Evolutionary conservation across 1,139 yeast genomes (phyloP).

Genomic region (Scheffersomyces quercinus): DNA sequence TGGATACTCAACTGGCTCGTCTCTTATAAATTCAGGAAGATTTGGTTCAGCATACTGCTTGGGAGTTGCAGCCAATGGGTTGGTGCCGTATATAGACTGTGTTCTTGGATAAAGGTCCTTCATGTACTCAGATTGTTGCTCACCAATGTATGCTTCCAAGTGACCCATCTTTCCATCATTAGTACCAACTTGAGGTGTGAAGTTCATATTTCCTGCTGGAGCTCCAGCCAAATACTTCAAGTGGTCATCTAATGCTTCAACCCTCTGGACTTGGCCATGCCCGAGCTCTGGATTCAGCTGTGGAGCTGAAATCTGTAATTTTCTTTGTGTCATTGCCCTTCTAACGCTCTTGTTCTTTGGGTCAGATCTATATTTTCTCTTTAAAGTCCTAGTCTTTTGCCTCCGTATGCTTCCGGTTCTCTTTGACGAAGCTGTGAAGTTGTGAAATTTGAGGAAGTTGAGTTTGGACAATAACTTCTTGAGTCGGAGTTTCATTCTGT

Average conservation of each 20-base stretch:
- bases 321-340: slow-evolving; percentile 4
- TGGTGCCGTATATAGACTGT: background rate
- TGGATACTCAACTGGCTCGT: slow-evolving; percentile 15
- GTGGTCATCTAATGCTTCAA: slow-evolving; percentile 23
- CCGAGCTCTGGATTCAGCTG: slow-evolving; percentile 33
- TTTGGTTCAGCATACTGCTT: background rate
- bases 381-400: slow-evolving; percentile 12
- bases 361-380: slow-evolving; percentile 18
- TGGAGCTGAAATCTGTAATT: slow-evolving; percentile 26
- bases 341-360: slow-evolving; percentile 13
- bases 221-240: slow-evolving; percentile 34
- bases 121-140: slow-evolving; percentile 26
- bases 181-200: slow-evolving; percentile 8
- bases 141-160: slow-evolving; percentile 28
- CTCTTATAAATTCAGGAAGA: slow-evolving; percentile 3
- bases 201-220: slow-evolving; percentile 16
- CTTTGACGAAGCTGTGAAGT: slow-evolving; percentile 32
- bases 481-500: slow-evolving; percentile 30
- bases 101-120: slow-evolving; percentile 1
- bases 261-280: slow-evolving; percentile 15
- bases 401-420: slow-evolving; percentile 19
- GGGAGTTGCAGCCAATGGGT: background rate
- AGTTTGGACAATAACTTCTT: slow-evolving; percentile 25
- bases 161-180: slow-evolving; percentile 19
- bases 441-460: slow-evolving; percentile 19